Evolutionary conservation across 2,329 filamentous ascomycete genomes (phyloP).

Genomic region (Dothidotthia symphoricarpi): DNA sequence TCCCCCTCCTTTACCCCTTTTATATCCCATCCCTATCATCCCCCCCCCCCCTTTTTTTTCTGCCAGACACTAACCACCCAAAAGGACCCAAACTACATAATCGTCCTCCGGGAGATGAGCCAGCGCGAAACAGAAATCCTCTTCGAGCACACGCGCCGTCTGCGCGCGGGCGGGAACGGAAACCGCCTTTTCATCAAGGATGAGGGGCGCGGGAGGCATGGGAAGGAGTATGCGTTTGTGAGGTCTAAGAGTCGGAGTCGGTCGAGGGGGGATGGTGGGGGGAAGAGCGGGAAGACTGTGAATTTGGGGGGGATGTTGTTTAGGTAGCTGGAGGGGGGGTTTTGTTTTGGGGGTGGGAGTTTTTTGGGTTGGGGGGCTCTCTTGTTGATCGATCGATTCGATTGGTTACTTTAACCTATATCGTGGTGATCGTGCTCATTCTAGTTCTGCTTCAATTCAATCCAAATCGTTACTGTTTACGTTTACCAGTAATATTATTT

Average conservation of each 20-base stretch:
- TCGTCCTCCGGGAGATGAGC: slow-evolving; percentile 52
- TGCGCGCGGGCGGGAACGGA: slow-evolving; percentile 33
- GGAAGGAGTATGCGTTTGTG: slow-evolving; percentile 49
- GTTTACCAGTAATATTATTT: too few species aligned
- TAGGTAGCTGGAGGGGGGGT: slow-evolving; percentile 10
- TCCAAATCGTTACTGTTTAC: too few species aligned
- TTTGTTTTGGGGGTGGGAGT: too few species aligned
- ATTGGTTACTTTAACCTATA: too few species aligned
- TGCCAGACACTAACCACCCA: not conserved
- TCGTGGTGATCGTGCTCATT: too few species aligned
- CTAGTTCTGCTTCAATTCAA: too few species aligned
- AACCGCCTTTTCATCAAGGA: slow-evolving; percentile 46
- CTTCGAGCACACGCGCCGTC: slow-evolving; percentile 51
- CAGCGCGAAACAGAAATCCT: slow-evolving; percentile 50
- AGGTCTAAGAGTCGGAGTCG: slow-evolving; percentile 33
- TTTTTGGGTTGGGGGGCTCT: too few species aligned
- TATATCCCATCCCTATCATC: not conserved
- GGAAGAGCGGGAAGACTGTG: slow-evolving; percentile 31
- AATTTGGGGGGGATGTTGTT: slow-evolving; percentile 37
- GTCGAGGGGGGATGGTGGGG: slow-evolving; percentile 32
- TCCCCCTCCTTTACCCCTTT: slow-evolving; percentile 4
- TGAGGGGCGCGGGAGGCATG: slow-evolving; percentile 34
- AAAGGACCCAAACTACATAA: slow-evolving; percentile 48
- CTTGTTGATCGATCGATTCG: too few species aligned
- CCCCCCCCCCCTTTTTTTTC: slow-evolving; percentile 1